Percentiles rank a stretch among this genome's conserved stretches.
Evolutionary conservation across 2,329 filamentous ascomycete genomes (phyloP).

Genomic region (Neofusicoccum sp.): DNA sequence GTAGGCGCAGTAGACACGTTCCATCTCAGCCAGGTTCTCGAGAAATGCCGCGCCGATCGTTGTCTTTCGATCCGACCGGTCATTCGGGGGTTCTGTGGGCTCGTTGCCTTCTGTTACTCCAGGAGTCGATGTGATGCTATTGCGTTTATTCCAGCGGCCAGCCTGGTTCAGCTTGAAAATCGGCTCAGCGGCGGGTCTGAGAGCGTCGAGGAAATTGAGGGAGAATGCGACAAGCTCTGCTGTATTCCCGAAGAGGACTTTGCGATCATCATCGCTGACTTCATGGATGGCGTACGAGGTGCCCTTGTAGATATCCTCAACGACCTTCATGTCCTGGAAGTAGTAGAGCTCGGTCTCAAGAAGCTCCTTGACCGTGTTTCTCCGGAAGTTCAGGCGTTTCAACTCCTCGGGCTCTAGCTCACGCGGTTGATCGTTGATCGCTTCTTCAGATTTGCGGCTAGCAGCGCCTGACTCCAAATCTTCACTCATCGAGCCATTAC

Average conservation of each 20-base stretch:
- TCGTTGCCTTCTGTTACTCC: constrained; percentile 35
- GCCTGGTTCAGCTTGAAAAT: constrained; percentile 65
- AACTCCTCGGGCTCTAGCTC: constrained; percentile 35
- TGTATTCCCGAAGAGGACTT: constrained; percentile 88
- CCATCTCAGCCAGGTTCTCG: constrained; percentile 60
- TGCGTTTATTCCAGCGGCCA: constrained; percentile 57
- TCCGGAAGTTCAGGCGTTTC: constrained; percentile 76
- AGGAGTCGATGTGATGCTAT: constrained; percentile 47
- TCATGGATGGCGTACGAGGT: constrained; percentile 82
- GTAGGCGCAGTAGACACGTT: constrained; percentile 66
- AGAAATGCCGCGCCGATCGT: constrained; percentile 62
- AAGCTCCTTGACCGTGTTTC: constrained; percentile 86
- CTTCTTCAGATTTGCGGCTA: neutral
- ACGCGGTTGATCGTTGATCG: neutral
- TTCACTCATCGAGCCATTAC: neutral
- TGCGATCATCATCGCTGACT: constrained; percentile 81
- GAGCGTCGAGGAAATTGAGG: constrained; percentile 72
- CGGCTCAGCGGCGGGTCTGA: constrained; percentile 78
- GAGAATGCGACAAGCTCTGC: constrained; percentile 90
- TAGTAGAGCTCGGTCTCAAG: constrained; percentile 92
- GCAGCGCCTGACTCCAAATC: neutral
- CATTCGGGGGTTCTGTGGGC: constrained; percentile 30
- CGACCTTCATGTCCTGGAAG: constrained; percentile 93
- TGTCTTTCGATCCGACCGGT: constrained; percentile 53
- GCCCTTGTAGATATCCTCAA: constrained; percentile 96